phyloP scores from a whole-genome alignment of 129 eudicot genomes.

The Chrysanthemum seticuspe region DNA sequence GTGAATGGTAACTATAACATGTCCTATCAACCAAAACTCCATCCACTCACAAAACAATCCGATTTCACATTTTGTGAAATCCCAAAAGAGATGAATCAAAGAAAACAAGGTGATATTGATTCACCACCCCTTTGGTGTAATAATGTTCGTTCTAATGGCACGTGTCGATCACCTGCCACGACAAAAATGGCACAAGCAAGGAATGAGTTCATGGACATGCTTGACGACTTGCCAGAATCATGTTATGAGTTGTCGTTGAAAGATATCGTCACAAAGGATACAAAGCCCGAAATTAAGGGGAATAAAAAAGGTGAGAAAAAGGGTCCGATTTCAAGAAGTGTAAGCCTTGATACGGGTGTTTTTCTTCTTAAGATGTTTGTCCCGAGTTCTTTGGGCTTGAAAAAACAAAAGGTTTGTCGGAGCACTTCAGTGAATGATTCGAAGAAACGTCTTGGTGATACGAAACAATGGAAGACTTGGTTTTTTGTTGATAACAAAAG shows the following conservation, averaged over 20 bases:
- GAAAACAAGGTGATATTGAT: background rate
- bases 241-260: conserved; percentile 28
- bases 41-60: background rate
- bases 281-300: conserved; percentile 3
- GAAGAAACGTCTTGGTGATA: background rate
- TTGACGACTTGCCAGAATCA: conserved; percentile 30
- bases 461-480: conserved; percentile 30
- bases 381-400: conserved; percentile 24
- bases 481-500: conserved; percentile 10
- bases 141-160: background rate
- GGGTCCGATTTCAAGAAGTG: conserved; percentile 40
- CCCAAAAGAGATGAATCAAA: conserved; percentile 5
- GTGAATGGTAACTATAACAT: conserved; percentile 17
- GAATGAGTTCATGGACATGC: conserved; percentile 27
- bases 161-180: background rate
- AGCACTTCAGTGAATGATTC: background rate
- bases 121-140: conserved; percentile 28
- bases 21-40: conserved; percentile 22
- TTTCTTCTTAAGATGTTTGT: conserved; percentile 40
- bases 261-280: conserved; percentile 25
- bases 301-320: conserved; percentile 18
- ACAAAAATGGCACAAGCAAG: conserved; percentile 20
- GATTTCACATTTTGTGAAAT: conserved; percentile 36
- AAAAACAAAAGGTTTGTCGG: background rate
- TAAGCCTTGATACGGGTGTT: conserved; percentile 60